A percentile compares a stretch with the other conserved stretches of the same genome.
These are phyloP conservation scores for Allomyces macrogynus DNA, from an alignment of 192 early-diverging fungal genomes.

Conservation along the genomic window DNA sequence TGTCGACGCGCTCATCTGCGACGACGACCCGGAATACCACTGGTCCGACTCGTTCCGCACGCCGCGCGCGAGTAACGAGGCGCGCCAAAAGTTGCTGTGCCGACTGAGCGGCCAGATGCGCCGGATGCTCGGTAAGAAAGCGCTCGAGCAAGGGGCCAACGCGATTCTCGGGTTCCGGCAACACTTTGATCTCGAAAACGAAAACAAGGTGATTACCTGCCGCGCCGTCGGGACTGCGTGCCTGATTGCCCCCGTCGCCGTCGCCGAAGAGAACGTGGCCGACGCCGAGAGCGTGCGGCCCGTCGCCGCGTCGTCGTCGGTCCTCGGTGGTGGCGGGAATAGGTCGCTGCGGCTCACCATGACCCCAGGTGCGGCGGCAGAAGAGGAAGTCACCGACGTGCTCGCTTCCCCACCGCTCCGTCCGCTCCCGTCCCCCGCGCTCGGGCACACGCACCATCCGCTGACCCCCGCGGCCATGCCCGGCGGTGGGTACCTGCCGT, in stretches of 20 bases:
- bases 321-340: too few relatives aligned
- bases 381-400: too few relatives aligned
- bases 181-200: conserved; percentile 53
- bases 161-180: conserved; percentile 53
- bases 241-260: conserved; percentile 16
- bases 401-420: too few relatives aligned
- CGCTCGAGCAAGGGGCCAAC: conserved; percentile 49
- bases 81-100: conserved; percentile 45
- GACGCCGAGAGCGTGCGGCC: too few relatives aligned
- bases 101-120: conserved; percentile 42
- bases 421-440: too few relatives aligned
- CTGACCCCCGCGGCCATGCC: conserved; percentile 10
- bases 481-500: neutral
- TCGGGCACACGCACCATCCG: conserved; percentile 5
- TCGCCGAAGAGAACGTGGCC: too few relatives aligned
- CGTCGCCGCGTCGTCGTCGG: too few relatives aligned
- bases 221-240: conserved; percentile 59
- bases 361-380: too few relatives aligned
- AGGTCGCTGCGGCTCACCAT: too few relatives aligned
- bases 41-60: conserved; percentile 65
- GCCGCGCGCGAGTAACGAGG: conserved; percentile 55
- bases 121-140: conserved; percentile 54
- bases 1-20: conserved; percentile 40
- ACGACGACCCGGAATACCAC: conserved; percentile 65
- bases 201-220: conserved; percentile 47